Evolutionary conservation across 768 basidiomycete genomes (phyloP).

Genomic region (Ephemerocybe angulata): DNA sequence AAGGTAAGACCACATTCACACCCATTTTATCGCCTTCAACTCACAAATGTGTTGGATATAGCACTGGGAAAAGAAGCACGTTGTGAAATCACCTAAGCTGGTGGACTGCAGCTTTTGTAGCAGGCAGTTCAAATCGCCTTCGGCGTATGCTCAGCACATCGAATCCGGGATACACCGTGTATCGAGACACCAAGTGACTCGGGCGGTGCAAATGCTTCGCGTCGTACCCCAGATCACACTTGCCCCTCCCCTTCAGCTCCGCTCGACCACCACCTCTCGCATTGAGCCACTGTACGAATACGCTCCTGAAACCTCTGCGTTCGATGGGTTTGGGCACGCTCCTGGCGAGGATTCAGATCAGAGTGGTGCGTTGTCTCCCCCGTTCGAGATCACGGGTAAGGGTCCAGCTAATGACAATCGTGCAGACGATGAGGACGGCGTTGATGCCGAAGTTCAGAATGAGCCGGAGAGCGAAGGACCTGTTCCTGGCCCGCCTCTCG

Average conservation of each 20-base stretch:
- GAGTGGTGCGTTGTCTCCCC: neutral
- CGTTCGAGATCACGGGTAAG: neutral
- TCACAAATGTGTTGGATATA: constrained; percentile 13
- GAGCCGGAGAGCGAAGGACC: neutral
- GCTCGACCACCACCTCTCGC: neutral
- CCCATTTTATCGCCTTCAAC: neutral
- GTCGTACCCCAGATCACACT: constrained; percentile 50
- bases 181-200: constrained; percentile 37
- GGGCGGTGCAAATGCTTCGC: constrained; percentile 40
- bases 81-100: constrained; percentile 38
- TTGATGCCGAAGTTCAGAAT: neutral
- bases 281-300: neutral
- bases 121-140: constrained; percentile 40
- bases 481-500: neutral
- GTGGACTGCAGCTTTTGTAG: constrained; percentile 37
- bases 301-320: neutral
- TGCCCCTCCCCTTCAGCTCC: constrained; percentile 40
- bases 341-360: neutral
- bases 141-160: constrained; percentile 59
- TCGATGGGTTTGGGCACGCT: neutral
- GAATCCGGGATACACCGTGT: constrained; percentile 58
- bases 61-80: constrained; percentile 44
- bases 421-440: neutral
- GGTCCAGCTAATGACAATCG: too few species aligned
- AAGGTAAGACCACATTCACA: neutral